phyloP scores from a whole-genome alignment of 2,329 filamentous ascomycete species.

The Metarhizium humberi region DNA sequence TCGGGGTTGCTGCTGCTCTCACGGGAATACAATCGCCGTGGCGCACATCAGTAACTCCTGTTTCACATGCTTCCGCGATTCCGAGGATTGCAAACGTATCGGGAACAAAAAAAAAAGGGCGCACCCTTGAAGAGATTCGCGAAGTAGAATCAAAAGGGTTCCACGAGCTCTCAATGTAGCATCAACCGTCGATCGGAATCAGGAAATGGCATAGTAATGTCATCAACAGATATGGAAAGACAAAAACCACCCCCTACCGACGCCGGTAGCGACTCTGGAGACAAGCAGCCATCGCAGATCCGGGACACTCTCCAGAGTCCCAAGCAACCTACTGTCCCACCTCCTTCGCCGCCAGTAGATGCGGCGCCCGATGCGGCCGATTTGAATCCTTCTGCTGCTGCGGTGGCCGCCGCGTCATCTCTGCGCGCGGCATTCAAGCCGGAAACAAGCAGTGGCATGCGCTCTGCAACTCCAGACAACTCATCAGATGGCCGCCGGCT shows the following conservation, averaged over 20 bases:
- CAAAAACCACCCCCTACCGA: conserved; percentile 15
- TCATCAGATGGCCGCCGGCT: conserved; percentile 24
- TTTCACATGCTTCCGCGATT: background rate
- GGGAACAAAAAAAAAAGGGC: background rate
- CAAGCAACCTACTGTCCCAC: conserved; percentile 5
- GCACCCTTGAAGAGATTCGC: background rate
- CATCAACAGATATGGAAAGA: conserved; percentile 37
- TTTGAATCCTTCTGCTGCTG: background rate
- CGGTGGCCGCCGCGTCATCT: conserved; percentile 20
- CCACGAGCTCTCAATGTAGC: conserved; percentile 19
- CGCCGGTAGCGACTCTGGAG: conserved; percentile 26
- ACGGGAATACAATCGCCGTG: background rate
- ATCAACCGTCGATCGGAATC: conserved; percentile 25
- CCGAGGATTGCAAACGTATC: background rate
- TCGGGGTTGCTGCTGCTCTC: background rate
- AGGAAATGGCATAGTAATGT: conserved; percentile 36
- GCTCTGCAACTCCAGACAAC: conserved; percentile 57
- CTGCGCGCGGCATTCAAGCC: conserved; percentile 24
- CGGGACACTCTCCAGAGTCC: conserved; percentile 10
- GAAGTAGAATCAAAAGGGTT: background rate
- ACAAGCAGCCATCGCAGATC: conserved; percentile 19
- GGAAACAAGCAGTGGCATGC: conserved; percentile 37
- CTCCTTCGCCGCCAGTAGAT: conserved; percentile 11
- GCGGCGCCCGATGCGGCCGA: background rate
- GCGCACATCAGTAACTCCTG: background rate